These are phyloP conservation scores for Aspergillus unguis DNA, from an alignment of 2,329 filamentous ascomycete species.

Conservation along the genomic window DNA sequence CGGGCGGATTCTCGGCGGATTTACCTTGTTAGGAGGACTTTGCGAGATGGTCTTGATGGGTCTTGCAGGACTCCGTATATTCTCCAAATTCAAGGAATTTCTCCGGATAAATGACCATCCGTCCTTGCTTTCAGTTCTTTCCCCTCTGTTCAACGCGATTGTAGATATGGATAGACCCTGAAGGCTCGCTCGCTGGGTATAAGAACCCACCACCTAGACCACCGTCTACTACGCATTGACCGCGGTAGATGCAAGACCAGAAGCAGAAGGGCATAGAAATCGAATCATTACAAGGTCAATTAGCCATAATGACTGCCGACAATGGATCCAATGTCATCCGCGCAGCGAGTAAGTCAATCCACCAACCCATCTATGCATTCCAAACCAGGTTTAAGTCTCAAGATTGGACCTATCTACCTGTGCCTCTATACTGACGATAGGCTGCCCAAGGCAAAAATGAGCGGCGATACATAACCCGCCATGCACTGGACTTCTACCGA, in stretches of 20 bases:
- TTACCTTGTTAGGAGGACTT: background rate
- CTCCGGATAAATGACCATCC: too few species aligned
- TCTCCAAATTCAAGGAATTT: too few species aligned
- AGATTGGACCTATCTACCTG: background rate
- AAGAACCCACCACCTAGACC: too few species aligned
- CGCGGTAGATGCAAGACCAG: background rate
- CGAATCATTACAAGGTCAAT: too few species aligned
- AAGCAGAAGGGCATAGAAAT: too few species aligned
- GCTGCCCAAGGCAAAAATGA: slow-evolving; percentile 9
- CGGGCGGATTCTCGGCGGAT: background rate
- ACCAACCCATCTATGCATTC: too few species aligned
- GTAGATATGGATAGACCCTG: too few species aligned
- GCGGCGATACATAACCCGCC: slow-evolving; percentile 8
- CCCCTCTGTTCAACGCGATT: too few species aligned
- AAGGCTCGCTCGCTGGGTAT: too few species aligned
- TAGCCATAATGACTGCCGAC: background rate
- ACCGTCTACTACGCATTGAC: background rate
- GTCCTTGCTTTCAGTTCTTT: too few species aligned
- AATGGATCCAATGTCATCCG: background rate
- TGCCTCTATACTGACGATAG: background rate
- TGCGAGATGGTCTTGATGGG: background rate
- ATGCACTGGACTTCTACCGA: slow-evolving; percentile 10
- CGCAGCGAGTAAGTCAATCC: background rate
- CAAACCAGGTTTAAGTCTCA: too few species aligned
- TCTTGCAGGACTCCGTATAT: too few species aligned